Evolutionary conservation across 163 green algal genomes (phyloP).

Genomic region (Scenedesmus sp.): DNA sequence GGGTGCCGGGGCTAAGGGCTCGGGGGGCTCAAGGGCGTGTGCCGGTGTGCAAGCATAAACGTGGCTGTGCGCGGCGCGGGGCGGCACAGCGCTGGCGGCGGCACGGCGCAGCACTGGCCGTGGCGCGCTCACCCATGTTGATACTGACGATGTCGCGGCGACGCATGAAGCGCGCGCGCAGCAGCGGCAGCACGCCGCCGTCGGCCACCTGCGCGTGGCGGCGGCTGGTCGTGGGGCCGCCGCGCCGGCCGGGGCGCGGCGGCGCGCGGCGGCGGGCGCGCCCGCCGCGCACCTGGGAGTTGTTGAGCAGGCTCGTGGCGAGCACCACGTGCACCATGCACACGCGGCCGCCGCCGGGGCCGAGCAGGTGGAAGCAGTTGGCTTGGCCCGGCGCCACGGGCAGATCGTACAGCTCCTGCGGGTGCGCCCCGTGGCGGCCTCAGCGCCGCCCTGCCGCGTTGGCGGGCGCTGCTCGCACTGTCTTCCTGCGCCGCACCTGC

Average conservation of each 20-base stretch:
- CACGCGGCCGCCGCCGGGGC: slow-evolving; percentile 15
- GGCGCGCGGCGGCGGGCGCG: too few relatives aligned
- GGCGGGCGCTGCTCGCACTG: background rate
- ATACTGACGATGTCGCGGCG: slow-evolving; percentile 28
- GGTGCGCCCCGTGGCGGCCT: background rate
- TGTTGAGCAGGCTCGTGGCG: slow-evolving; percentile 23
- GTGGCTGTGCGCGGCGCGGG: background rate
- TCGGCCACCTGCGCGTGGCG: slow-evolving; percentile 5
- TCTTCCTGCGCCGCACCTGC: too few relatives aligned
- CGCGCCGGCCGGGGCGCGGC: too few relatives aligned
- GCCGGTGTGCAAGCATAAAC: too few relatives aligned
- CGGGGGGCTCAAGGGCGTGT: too few relatives aligned
- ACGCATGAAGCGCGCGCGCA: background rate
- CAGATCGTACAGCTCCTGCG: slow-evolving; percentile 18
- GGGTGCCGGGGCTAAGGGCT: too few relatives aligned
- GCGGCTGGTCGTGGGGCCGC: too few relatives aligned
- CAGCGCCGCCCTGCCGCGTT: background rate
- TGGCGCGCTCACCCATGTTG: too few relatives aligned
- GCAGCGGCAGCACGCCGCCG: slow-evolving; percentile 21
- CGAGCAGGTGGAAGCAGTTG: slow-evolving; percentile 39
- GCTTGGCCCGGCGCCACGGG: background rate
- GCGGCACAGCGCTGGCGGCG: background rate
- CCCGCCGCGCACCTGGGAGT: slow-evolving; percentile 1
- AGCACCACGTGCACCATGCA: slow-evolving; percentile 27
- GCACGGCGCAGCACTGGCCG: too few relatives aligned